Evolutionary conservation across 1,284 basidiomycete genomes (phyloP).

Genomic region (Sanghuangporus baumii): DNA sequence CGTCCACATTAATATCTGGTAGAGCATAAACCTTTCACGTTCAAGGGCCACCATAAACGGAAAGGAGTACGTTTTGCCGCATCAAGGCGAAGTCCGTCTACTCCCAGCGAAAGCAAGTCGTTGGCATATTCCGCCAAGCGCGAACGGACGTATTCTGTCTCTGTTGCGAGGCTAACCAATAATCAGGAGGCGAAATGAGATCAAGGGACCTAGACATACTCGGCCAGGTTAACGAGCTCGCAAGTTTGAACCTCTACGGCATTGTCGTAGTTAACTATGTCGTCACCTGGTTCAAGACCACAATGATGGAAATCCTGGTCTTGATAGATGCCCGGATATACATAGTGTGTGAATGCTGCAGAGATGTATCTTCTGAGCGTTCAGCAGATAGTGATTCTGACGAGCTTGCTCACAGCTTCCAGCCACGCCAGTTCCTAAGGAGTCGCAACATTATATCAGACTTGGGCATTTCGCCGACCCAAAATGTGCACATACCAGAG

Average conservation of each 20-base stretch:
- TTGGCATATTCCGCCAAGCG: slow-evolving; percentile 53
- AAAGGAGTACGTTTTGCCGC: slow-evolving; percentile 54
- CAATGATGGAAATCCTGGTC: slow-evolving; percentile 59
- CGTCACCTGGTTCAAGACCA: slow-evolving; percentile 44
- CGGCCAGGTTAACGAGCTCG: slow-evolving; percentile 49
- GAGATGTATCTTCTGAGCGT: background rate
- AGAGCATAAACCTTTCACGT: background rate
- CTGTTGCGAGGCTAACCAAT: slow-evolving; percentile 45
- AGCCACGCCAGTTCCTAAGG: slow-evolving; percentile 42
- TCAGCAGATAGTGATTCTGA: slow-evolving; percentile 18
- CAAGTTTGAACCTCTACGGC: slow-evolving; percentile 55
- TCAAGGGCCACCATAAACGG: background rate
- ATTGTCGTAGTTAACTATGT: slow-evolving; percentile 52
- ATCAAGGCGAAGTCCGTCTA: slow-evolving; percentile 61
- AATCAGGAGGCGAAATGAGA: background rate
- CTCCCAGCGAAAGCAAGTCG: slow-evolving; percentile 55
- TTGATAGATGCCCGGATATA: slow-evolving; percentile 22
- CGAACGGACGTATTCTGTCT: slow-evolving; percentile 51
- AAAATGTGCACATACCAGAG: slow-evolving; percentile 16
- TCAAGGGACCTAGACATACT: slow-evolving; percentile 34
- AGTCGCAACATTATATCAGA: background rate
- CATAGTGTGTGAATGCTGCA: slow-evolving; percentile 47
- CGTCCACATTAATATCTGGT: slow-evolving; percentile 47
- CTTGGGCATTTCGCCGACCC: background rate
- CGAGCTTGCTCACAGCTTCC: slow-evolving; percentile 27